Base-by-base conservation (phyloP, 192 early-diverging fungal genomes). In the Podila epigama region DNA sequence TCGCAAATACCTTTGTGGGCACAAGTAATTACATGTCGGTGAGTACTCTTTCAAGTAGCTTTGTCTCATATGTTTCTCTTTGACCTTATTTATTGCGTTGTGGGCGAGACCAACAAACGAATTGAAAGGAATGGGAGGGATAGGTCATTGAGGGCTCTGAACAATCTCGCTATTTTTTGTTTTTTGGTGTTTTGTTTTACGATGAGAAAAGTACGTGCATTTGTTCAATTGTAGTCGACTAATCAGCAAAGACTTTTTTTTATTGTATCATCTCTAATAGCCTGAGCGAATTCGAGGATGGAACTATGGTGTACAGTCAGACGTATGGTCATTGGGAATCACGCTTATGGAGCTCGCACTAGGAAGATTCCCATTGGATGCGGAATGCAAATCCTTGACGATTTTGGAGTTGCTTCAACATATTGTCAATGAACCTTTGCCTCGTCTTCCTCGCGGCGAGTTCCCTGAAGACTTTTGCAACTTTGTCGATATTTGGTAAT, bases 371-470 rank as follows among this genome's bases (percentile, higher is more conserved):
- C 92, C 92, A 20, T 75, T 92, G 61, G 87, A 87, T 51, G 85
- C 88, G 56, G 92, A 91, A 52, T 81, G 86, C 44, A 87, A 84
- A 69, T 81, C 86, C 20, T 62, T 93, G 79, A 89, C 93, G 6
- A 91, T 95, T 29, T 94, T 99, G 79, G 97, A 99, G 58, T 83
- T 99, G 68, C 86, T 99, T 55, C 92, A 95, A 73, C 94, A 92
- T 62, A 96, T 99, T 69, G 91, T 92, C 3, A 91, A 94, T 68
- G 94, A 97, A 66, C 91, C 92, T 7, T 81, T 92, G 52, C 96
- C 97, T 15, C 85, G 81, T 20, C 84, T 98, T 32, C 92, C 96
- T 13, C 63, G 72, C 9, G 88, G 89, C 13, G 70, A 92, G 65
- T 97, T 94, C 72, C 88, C 94, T 13, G 68, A 69, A 9, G 88